phyloP scores from a whole-genome alignment of 768 basidiomycete species.

The Pleurotus giganteus region DNA sequence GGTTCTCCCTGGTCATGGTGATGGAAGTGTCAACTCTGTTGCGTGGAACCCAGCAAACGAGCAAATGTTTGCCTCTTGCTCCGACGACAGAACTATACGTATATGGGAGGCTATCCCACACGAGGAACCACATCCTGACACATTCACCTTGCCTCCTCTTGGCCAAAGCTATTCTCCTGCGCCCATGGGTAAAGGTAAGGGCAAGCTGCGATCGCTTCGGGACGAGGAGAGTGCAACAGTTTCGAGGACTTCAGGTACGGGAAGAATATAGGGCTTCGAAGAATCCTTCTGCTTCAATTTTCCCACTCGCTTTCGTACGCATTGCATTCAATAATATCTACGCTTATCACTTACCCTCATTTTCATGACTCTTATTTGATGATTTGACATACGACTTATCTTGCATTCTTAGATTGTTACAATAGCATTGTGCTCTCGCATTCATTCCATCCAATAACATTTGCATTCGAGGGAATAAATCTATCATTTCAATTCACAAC shows the following conservation, averaged over 20 bases:
- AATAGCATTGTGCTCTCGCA: conserved; percentile 8
- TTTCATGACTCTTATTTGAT: conserved; percentile 6
- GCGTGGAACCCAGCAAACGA: conserved; percentile 92
- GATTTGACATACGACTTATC: conserved; percentile 2
- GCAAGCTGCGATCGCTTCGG: conserved; percentile 53
- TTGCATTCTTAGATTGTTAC: conserved; percentile 12
- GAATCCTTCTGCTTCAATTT: neutral
- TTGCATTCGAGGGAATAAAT: conserved; percentile 5
- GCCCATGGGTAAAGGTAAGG: conserved; percentile 61
- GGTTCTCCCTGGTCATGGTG: conserved; percentile 82
- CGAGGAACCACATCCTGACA: conserved; percentile 8
- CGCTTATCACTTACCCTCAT: conserved; percentile 9
- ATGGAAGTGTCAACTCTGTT: conserved; percentile 91
- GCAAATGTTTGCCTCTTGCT: conserved; percentile 94
- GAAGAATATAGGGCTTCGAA: conserved; percentile 4
- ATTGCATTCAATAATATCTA: conserved; percentile 5
- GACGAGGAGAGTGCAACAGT: conserved; percentile 27
- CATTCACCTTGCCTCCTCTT: conserved; percentile 10
- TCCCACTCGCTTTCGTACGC: conserved; percentile 1
- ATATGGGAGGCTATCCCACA: conserved; percentile 72
- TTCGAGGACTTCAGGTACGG: conserved; percentile 12
- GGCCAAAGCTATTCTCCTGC: conserved; percentile 17
- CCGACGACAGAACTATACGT: conserved; percentile 87
- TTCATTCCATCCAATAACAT: conserved; percentile 4
- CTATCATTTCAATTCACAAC: neutral